phyloP scores from a whole-genome alignment of 768 basidiomycete genomes.

The Hebeloma cylindrosporum region DNA sequence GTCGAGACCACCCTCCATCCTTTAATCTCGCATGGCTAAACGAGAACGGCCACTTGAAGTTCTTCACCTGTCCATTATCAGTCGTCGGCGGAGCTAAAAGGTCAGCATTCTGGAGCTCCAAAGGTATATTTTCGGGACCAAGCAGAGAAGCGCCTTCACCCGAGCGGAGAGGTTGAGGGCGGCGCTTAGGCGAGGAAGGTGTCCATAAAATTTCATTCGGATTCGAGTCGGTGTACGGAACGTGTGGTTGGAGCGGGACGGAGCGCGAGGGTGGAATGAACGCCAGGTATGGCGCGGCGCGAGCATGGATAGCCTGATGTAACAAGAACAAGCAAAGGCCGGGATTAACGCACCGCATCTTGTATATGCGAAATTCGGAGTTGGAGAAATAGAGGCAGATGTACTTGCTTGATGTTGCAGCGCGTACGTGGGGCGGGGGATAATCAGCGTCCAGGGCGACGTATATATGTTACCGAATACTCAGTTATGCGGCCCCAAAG shows the following conservation, averaged over 20 bases:
- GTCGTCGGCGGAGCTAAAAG: constrained; percentile 61
- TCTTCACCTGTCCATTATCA: constrained; percentile 52
- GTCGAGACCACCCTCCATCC: constrained; percentile 66
- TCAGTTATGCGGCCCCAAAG: no score
- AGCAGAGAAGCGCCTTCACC: constrained; percentile 46
- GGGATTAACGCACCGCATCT: not conserved
- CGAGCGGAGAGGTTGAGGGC: constrained; percentile 46
- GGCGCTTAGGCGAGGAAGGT: constrained; percentile 10
- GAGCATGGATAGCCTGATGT: not conserved
- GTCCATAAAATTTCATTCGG: constrained; percentile 24
- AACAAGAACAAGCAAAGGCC: constrained; percentile 1
- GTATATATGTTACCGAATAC: no score
- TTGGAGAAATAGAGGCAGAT: no score
- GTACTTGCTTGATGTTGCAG: no score
- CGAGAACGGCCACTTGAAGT: constrained; percentile 65
- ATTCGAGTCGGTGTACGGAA: constrained; percentile 21
- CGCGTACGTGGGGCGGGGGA: no score
- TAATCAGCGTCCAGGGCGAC: no score
- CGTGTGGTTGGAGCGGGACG: constrained; percentile 17
- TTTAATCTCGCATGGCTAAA: constrained; percentile 60
- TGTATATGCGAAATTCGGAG: not conserved
- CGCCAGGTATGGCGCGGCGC: constrained; percentile 12
- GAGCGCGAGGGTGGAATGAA: no score
- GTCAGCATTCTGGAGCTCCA: constrained; percentile 60
- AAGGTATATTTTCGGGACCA: constrained; percentile 55